Percentiles rank a stretch among this genome's conserved stretches.
Evolutionary conservation across 2,329 filamentous ascomycete genomes (phyloP).

Genomic region (Byssochlamys sp.): DNA sequence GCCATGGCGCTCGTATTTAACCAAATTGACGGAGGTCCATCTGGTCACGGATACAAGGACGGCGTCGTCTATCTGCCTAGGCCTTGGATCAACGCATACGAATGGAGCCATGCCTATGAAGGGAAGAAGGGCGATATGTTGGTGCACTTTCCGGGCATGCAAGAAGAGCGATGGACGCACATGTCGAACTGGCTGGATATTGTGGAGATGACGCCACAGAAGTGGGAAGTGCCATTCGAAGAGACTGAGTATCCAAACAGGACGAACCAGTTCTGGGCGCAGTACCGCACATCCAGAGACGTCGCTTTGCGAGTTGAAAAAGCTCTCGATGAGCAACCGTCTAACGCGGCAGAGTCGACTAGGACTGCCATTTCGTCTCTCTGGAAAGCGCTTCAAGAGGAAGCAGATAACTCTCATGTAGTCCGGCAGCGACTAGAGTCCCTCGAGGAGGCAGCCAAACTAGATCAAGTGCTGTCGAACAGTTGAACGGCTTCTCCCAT

Average conservation of each 20-base stretch:
- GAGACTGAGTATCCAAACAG: conserved; percentile 13
- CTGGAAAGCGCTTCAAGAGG: neutral
- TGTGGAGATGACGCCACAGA: conserved; percentile 10
- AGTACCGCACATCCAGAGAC: conserved; percentile 6
- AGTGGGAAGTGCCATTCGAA: conserved; percentile 15
- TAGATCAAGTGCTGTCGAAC: neutral
- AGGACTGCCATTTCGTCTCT: conserved; percentile 15
- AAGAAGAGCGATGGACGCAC: conserved; percentile 14
- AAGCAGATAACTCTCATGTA: neutral
- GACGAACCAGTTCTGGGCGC: conserved; percentile 14
- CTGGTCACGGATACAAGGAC: conserved; percentile 9
- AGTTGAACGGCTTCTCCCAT: neutral
- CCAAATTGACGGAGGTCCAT: conserved; percentile 10
- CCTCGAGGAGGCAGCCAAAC: neutral
- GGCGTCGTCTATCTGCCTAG: conserved; percentile 13
- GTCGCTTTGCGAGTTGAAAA: conserved; percentile 6
- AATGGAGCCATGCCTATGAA: conserved; percentile 18
- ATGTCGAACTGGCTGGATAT: conserved; percentile 19
- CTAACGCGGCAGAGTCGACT: conserved; percentile 10
- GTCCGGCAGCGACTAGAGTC: neutral
- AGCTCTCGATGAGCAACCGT: neutral
- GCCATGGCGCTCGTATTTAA: conserved; percentile 14
- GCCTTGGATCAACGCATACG: conserved; percentile 20
- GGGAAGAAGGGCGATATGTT: conserved; percentile 18
- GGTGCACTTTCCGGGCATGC: conserved; percentile 21